Evolutionary conservation across 73 alveolate genomes (phyloP).

Genomic region (Paramecium primaurelia): DNA sequence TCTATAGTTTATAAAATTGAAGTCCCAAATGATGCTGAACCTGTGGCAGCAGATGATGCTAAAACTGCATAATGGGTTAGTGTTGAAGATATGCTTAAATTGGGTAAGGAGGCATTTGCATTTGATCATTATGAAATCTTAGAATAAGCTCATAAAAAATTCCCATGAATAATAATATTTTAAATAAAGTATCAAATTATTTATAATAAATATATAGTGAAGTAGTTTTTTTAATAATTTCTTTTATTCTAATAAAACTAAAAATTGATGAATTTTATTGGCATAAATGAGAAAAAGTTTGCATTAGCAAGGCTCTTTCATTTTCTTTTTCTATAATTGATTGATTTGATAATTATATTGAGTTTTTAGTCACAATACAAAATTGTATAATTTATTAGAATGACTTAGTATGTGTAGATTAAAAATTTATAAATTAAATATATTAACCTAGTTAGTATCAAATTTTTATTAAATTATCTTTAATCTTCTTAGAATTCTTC

Average conservation of each 20-base stretch:
- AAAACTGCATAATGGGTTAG: slow-evolving; percentile 92
- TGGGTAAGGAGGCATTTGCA: slow-evolving; percentile 62
- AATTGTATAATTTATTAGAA: too few species aligned
- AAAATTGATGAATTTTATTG: not conserved
- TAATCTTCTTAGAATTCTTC: too few species aligned
- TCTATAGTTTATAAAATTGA: slow-evolving; percentile 88
- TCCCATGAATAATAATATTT: not conserved
- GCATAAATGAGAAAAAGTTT: too few species aligned
- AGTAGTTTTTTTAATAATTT: too few species aligned
- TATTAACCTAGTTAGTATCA: too few species aligned
- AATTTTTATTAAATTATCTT: too few species aligned
- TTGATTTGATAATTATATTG: not conserved
- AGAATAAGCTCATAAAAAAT: not conserved
- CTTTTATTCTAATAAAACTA: too few species aligned
- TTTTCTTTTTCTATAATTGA: not conserved
- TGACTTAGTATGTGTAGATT: too few species aligned
- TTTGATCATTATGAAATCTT: slow-evolving; percentile 78
- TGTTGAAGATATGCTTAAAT: slow-evolving; percentile 77
- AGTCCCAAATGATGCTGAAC: slow-evolving; percentile 82
- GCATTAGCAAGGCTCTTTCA: too few species aligned
- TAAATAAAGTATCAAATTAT: not conserved
- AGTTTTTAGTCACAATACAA: too few species aligned
- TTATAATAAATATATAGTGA: too few species aligned
- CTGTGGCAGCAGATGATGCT: slow-evolving; percentile 97
- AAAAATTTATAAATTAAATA: too few species aligned